Percentiles rank a stretch among this genome's conserved stretches.
phyloP scores from a whole-genome alignment of 768 basidiomycete genomes.

The Lyophyllum decastes region DNA sequence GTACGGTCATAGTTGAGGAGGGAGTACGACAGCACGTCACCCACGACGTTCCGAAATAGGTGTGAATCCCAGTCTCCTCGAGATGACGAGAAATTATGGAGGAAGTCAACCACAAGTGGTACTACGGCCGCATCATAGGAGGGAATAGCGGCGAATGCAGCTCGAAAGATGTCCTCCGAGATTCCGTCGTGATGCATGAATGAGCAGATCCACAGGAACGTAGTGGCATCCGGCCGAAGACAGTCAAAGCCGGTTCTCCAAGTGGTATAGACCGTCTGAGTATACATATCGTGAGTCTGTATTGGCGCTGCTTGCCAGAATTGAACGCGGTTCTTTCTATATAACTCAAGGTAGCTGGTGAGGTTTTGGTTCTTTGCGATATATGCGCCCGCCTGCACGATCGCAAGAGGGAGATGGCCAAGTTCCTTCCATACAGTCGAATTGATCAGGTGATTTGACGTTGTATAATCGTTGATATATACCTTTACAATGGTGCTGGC shows the following conservation, averaged over 20 bases:
- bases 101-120: neutral
- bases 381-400: slow-evolving; percentile 4
- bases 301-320: neutral
- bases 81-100: neutral
- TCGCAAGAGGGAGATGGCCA: neutral
- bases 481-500: neutral
- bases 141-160: neutral
- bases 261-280: neutral
- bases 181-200: neutral
- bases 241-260: neutral
- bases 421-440: neutral
- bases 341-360: neutral
- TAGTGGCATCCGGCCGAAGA: neutral
- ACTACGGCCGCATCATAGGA: neutral
- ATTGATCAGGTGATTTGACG: neutral
- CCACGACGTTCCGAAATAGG: neutral
- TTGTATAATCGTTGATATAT: neutral
- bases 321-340: neutral
- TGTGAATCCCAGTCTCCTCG: neutral
- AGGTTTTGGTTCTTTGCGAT: neutral
- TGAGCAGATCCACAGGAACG: too few species aligned
- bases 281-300: neutral
- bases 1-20: neutral
- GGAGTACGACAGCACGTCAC: neutral
- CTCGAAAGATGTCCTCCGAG: neutral